phyloP scores from a whole-genome alignment of 2,329 filamentous ascomycete genomes.

The Cladophialophora chaetospira region DNA sequence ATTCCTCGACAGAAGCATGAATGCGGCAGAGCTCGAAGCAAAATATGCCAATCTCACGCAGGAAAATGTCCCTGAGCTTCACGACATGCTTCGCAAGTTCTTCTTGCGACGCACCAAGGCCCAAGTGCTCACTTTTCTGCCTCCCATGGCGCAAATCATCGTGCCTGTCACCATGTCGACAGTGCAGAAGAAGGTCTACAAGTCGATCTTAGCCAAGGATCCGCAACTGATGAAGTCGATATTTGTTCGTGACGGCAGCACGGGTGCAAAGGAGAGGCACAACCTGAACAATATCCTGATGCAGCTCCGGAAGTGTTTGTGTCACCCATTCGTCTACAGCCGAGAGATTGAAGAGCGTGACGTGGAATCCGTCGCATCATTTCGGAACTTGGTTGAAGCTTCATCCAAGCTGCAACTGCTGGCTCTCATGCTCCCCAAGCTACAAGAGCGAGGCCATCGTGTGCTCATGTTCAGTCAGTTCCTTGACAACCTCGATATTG shows the following conservation, averaged over 20 bases:
- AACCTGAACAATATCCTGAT: conserved; percentile 92
- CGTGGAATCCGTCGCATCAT: conserved; percentile 60
- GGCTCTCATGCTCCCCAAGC: conserved; percentile 81
- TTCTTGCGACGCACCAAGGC: conserved; percentile 81
- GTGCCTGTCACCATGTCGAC: conserved; percentile 93
- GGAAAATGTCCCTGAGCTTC: conserved; percentile 78
- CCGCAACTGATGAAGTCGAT: conserved; percentile 85
- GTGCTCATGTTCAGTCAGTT: conserved; percentile 98
- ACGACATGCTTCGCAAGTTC: conserved; percentile 75
- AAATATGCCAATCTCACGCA: conserved; percentile 77
- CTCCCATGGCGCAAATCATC: conserved; percentile 92
- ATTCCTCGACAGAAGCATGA: conserved; percentile 74
- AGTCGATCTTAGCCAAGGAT: conserved; percentile 89
- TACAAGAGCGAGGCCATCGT: conserved; percentile 81
- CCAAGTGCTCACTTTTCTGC: conserved; percentile 86
- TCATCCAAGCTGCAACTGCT: conserved; percentile 86
- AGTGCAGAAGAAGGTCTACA: conserved; percentile 91
- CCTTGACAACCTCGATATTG: conserved; percentile 77
- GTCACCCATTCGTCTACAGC: conserved; percentile 95
- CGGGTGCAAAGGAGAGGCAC: conserved; percentile 69
- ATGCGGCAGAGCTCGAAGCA: conserved; percentile 73
- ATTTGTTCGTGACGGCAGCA: conserved; percentile 65
- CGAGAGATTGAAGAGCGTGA: conserved; percentile 82
- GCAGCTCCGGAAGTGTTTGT: conserved; percentile 91
- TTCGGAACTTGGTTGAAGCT: conserved; percentile 85